Evolutionary conservation across 805 yeast species (phyloP).

Genomic region (Torulaspora microellipsoides): DNA sequence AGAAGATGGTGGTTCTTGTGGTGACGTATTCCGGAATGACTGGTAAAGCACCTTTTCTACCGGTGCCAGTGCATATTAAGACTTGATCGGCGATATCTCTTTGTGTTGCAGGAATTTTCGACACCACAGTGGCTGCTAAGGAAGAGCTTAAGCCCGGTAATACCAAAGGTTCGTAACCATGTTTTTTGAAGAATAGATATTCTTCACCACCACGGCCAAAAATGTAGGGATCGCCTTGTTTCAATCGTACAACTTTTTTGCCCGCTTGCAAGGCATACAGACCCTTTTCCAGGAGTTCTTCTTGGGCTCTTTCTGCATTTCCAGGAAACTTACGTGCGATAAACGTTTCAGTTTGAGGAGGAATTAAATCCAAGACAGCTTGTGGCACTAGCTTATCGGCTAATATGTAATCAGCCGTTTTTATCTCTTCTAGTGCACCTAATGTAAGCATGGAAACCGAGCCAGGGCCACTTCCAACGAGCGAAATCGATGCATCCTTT

Average conservation of each 20-base stretch:
- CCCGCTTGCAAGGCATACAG: conserved; percentile 61
- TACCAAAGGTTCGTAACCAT: conserved; percentile 70
- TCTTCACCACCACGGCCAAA: conserved; percentile 98
- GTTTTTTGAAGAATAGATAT: conserved; percentile 55
- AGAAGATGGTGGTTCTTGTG: conserved; percentile 75
- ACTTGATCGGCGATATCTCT: conserved; percentile 91
- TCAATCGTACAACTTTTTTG: conserved; percentile 75
- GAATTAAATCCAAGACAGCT: conserved; percentile 78
- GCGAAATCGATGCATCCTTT: conserved; percentile 54
- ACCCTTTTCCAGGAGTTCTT: conserved; percentile 73
- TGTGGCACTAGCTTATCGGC: conserved; percentile 94
- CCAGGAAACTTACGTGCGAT: conserved; percentile 96
- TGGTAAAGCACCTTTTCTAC: conserved; percentile 80
- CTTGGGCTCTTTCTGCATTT: conserved; percentile 90
- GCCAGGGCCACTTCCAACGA: conserved; percentile 97
- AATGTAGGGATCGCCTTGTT: conserved; percentile 96
- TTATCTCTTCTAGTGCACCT: conserved; percentile 78
- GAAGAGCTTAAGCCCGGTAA: conserved; percentile 90
- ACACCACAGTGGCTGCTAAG: conserved; percentile 75
- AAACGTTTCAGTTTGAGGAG: conserved; percentile 64
- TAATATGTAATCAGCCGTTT: conserved; percentile 74
- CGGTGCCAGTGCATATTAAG: conserved; percentile 90
- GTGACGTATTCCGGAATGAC: conserved; percentile 66
- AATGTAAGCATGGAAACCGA: conserved; percentile 73
- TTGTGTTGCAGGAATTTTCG: conserved; percentile 87